Base-by-base conservation (phyloP, 352 stramenopile species). In the Pythium rishiriense region DNA sequence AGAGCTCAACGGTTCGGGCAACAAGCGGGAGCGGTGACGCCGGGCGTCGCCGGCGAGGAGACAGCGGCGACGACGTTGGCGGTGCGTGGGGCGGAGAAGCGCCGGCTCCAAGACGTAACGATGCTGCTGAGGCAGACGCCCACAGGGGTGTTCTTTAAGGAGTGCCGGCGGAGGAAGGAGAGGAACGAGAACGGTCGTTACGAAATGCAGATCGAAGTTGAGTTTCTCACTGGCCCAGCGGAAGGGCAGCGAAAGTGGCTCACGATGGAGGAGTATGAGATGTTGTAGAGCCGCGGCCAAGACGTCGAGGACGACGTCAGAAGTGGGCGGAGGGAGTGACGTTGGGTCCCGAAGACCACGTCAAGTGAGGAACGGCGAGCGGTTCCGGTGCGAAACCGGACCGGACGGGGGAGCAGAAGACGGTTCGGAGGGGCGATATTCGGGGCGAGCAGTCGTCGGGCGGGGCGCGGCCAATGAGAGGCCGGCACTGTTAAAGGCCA, bases 261-360 rank as follows among this genome's bases (percentile, higher is more conserved):
- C 3, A 57, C 50, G 28, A 9, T 57, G 2, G 50, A 28, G 21
- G 29, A 57, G 29, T 57, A 57, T 29, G 29, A 57, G n/a, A 5
- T 28, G 35, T 21, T 57, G 10, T 57, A 29, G 33, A 17, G 8
- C 7, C 5, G 33, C 28, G 28, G 19, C 31, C 10, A 12, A 26
- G 31, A 46, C 50, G 24, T 57, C 50, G 50, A 29, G 50, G 50
- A 57, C 50, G 50, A 57, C 31, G 29, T 57, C 50, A 29, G 4
- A 17, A 4, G 2, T 29, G 31, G 29, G n/a, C 28, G 6, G 50
- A 29, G 50, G 29, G 29, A 57, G 50, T 57, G 37, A 59, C 50
- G 41, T 60, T 5, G 50, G 11, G n/a, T n/a, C n/a, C n/a, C n/a
- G n/a, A n/a, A n/a, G n/a, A n/a, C n/a, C n/a, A n/a, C n/a, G n/a